Conservation (phyloP, 2,329 filamentous ascomycete genomes). For the Ampelomyces quisqualis region DNA sequence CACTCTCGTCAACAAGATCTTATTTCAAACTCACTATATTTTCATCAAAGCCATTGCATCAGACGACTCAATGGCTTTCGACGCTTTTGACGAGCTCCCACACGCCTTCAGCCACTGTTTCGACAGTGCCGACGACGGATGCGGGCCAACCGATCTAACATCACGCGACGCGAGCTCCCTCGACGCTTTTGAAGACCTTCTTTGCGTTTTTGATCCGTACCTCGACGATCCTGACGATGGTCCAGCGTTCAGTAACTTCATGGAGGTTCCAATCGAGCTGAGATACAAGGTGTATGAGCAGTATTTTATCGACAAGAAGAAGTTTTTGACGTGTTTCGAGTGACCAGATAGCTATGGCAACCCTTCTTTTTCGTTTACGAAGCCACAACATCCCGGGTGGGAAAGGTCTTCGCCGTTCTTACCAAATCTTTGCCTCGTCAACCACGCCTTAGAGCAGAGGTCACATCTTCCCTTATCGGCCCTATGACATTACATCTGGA, state of each 20-base stretch:
- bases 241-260: conserved; percentile 1
- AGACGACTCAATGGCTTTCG: no score
- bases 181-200: not conserved
- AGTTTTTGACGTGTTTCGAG: conserved; percentile 1
- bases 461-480: no score
- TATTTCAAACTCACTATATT: no score
- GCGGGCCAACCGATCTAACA: no score
- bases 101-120: no score
- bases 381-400: not conserved
- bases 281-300: conserved; percentile 5
- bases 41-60: no score
- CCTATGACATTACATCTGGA: no score
- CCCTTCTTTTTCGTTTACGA: no score
- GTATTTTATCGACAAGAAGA: conserved; percentile 9
- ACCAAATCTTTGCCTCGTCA: conserved; percentile 3
- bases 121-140: no score
- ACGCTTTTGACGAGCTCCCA: no score
- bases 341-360: not conserved
- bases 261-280: conserved; percentile 3
- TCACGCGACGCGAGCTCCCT: not conserved
- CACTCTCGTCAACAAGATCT: no score
- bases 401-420: conserved; percentile 1
- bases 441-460: no score
- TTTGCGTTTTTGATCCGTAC: not conserved
- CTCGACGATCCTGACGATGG: not conserved